Conservation (phyloP, 306 rosid genomes). For the Quercus mongolica region DNA sequence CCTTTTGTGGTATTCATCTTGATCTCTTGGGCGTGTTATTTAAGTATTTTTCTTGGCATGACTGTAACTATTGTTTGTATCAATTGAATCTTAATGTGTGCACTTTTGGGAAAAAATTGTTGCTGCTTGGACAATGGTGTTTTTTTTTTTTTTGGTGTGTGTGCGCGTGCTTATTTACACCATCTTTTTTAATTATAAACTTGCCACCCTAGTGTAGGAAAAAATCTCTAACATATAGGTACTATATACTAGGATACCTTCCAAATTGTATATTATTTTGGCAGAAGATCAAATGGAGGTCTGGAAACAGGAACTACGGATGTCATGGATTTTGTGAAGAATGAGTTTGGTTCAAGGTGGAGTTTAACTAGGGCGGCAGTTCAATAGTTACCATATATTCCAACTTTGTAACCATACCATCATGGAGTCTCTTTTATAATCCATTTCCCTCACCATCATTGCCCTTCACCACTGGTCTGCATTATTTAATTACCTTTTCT, state of each 20-base stretch:
- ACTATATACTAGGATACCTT: neutral
- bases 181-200: neutral
- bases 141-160: neutral
- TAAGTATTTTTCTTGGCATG: neutral
- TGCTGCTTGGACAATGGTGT: neutral
- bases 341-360: neutral
- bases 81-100: neutral
- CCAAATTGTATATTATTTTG: neutral
- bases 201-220: neutral
- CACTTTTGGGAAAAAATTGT: neutral
- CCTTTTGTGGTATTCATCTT: neutral
- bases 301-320: neutral
- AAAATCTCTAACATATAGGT: neutral
- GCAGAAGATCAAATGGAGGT: neutral
- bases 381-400: neutral
- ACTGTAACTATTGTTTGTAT: neutral
- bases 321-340: neutral
- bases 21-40: neutral
- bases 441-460: neutral
- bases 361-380: neutral
- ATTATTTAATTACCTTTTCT: neutral
- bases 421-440: neutral
- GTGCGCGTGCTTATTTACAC: neutral
- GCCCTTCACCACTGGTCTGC: neutral
- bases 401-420: neutral